Evolutionary conservation across 371 early-diverging fungal species (phyloP).

Genomic region (Mucor indicus): DNA sequence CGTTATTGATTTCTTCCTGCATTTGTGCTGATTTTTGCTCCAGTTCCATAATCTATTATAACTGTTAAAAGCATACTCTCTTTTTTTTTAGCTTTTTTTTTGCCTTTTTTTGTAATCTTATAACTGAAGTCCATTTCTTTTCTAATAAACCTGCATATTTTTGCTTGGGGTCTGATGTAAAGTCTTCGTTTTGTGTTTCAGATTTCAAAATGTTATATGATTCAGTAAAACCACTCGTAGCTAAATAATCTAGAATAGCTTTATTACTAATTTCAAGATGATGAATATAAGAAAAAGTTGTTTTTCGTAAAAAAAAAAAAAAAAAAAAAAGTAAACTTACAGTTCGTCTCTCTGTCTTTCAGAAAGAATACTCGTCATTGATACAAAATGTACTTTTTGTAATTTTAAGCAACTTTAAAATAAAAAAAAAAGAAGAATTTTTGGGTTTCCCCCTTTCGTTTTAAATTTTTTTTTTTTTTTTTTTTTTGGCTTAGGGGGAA

Average conservation of each 20-base stretch:
- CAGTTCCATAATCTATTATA: slow-evolving; percentile 78
- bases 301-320: background rate
- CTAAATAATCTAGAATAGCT: slow-evolving; percentile 82
- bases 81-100: background rate
- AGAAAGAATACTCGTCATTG: slow-evolving; percentile 22
- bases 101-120: slow-evolving; percentile 85
- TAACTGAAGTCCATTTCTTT: slow-evolving; percentile 91
- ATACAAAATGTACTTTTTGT: background rate
- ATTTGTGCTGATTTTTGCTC: slow-evolving; percentile 71
- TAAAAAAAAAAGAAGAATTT: too few species aligned
- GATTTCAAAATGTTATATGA: slow-evolving; percentile 61
- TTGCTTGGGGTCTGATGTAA: slow-evolving; percentile 68
- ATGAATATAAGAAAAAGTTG: background rate
- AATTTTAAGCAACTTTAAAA: too few species aligned
- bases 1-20: slow-evolving; percentile 68
- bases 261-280: slow-evolving; percentile 52
- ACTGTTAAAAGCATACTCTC: background rate
- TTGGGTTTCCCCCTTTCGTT: background rate
- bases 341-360: slow-evolving; percentile 29
- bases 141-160: slow-evolving; percentile 80
- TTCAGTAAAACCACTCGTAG: slow-evolving; percentile 64
- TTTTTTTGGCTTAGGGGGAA: too few species aligned
- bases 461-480: background rate
- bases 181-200: slow-evolving; percentile 71
- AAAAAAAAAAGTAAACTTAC: slow-evolving; percentile 13